A percentile compares a stretch with the other conserved stretches of the same genome.
Conservation (phyloP, 139 green algal species). For the Micractinium sp. region DNA sequence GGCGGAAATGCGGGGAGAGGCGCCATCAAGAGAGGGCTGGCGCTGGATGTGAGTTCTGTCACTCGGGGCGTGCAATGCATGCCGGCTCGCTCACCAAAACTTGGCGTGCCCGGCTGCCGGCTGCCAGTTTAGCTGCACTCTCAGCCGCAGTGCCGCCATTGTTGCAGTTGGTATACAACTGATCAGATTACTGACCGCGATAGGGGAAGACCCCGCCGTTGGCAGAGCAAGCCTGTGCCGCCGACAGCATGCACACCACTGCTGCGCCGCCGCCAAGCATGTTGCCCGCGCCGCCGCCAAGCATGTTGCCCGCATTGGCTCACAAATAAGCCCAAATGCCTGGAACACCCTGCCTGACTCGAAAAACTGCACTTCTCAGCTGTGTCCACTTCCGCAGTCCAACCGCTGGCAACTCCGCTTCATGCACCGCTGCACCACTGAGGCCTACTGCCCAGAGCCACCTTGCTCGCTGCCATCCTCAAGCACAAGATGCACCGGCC, state of each 20-base stretch:
- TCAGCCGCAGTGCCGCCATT: background rate
- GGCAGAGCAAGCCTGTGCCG: no score
- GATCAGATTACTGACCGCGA: no score
- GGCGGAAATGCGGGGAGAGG: background rate
- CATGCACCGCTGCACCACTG: background rate
- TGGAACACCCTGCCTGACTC: background rate
- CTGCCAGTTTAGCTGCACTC: background rate
- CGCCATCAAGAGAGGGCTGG: no score
- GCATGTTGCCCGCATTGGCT: no score
- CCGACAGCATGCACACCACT: no score
- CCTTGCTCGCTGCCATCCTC: background rate
- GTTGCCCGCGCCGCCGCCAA: background rate
- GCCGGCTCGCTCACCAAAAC: constrained; percentile 12
- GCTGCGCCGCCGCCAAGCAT: background rate
- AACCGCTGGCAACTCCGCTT: no score
- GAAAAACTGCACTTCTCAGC: background rate
- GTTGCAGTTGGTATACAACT: background rate
- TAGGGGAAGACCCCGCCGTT: no score
- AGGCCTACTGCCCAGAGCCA: background rate
- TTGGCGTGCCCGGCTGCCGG: background rate
- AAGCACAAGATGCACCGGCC: background rate
- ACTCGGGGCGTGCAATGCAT: no score
- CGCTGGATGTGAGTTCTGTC: no score
- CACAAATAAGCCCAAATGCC: no score
- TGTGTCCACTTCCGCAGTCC: no score